Evolutionary conservation across 2,329 filamentous ascomycete species (phyloP), one percentile per base, ranked within the genome.

Genomic region (Daldinia sp.): DNA sequence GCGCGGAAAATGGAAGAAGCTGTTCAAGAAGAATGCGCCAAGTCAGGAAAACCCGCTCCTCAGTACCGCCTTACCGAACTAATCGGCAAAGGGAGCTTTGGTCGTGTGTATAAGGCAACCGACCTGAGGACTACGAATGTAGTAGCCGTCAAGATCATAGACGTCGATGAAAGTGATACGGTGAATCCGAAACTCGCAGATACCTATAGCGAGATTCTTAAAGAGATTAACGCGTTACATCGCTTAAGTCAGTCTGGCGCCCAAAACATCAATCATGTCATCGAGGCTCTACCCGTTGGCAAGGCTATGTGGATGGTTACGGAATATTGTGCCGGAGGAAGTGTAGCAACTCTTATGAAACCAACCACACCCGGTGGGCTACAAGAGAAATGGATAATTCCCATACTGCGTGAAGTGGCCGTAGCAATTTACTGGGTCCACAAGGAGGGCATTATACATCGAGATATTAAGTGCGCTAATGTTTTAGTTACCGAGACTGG

Each of bases 301-400:
- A 88, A 90, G 69, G 87, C 92, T 63, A 89, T 96, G 79, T 96
- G 92, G 92, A 92, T 95, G 80, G 87, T 95, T 58, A 94, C 90
- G 61, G 91, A 95, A 77, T 93, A 94, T 76, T 94, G 92, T 71
- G 91, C 90, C 4, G 92, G 92, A 64, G 92, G 92, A 49, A 95
- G 92, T 75, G 89, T 96, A 75, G 89, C 85, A 68, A 94, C 84
- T 64, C 84, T 85, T 61, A 89, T 89, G 87, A 86, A 85, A 73
- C 87, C 89, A n/a, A 90, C 86, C 1, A 81, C 83, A 2, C 86
- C 87, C 0, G 85, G 85, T 1, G 87, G 88, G 1, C 77, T 91
- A n/a, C 84, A 87, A 70, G 88, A 91, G 78, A 89, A 87, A 74
- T 90, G 86, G 84, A 89, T 90, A 58, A 85, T 89, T 11, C 85